Evolutionary conservation across 805 yeast genomes (phyloP), one percentile per base, ranked within the genome.

Genomic region (Cephaloascus fragrans): DNA sequence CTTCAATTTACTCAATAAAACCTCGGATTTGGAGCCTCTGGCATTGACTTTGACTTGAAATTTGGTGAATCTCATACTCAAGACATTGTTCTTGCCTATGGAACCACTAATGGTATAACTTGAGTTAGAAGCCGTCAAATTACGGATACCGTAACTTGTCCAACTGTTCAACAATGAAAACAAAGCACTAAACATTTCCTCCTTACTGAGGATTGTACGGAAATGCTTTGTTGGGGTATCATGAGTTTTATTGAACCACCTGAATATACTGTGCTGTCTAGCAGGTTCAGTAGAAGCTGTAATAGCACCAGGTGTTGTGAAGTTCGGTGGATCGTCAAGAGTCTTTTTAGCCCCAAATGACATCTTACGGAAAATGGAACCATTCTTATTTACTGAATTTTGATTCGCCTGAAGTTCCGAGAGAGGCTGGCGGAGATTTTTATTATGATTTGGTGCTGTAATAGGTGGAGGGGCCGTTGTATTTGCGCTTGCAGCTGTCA

Each of bases 121-220:
- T 3, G 61, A 56, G 17, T 65, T 61, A 46, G 70, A 70, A 35
- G 72, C 57, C 31, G 57, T 61, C 42, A 83, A 65, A 43, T 75
- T 69, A 46, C 71, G 74, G 48, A 83, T 58, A 6, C 93, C 90
- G 49, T 81, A 81, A 43, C 72, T 75, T 12, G 75, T 70, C 93
- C 93, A 83, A 15, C 81, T 76, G 35, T 57, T 64, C 46, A 83
- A 61, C 40, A 83, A 67, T 34, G 83, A 75, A 52, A 64, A 70
- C 47, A 83, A 59, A 3, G 87, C 86, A 34, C 75, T 74, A 43
- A 73, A 71, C 69, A 82, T 69, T 52, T 82, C 86, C 19, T 62
- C 70, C 41, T 62, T 61, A 9, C 71, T 63, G 37, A 74, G 53
- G 19, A 69, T 62, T 15, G 71, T 63, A 26, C 54, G 44, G 52